These are phyloP conservation scores for Arthroderma sp. DNA, from an alignment of 2,329 filamentous ascomycete species.

Conservation along the genomic window DNA sequence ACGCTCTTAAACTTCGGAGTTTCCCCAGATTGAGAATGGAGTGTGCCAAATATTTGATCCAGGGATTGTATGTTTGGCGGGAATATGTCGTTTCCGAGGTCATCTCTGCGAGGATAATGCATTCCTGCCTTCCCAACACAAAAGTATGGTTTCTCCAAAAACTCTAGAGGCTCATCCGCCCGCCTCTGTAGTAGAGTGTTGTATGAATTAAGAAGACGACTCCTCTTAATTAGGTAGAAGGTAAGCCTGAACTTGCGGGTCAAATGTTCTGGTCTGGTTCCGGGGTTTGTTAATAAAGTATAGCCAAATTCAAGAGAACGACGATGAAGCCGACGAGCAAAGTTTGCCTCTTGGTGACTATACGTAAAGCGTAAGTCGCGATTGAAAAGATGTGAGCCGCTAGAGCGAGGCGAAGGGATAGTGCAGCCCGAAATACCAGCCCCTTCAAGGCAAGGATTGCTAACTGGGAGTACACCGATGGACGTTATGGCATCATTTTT, in stretches of 20 bases:
- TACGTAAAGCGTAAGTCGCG: conserved; percentile 35
- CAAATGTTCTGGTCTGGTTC: conserved; percentile 13
- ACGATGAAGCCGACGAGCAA: conserved; percentile 61
- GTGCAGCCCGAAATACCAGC: background rate
- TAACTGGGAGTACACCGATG: background rate
- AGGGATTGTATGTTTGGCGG: conserved; percentile 23
- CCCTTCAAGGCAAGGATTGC: background rate
- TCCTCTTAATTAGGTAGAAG: conserved; percentile 18
- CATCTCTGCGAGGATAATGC: conserved; percentile 42
- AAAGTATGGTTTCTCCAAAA: conserved; percentile 18
- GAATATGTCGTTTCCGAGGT: conserved; percentile 27
- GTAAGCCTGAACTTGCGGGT: conserved; percentile 20
- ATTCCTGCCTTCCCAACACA: conserved; percentile 54
- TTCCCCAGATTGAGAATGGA: conserved; percentile 11
- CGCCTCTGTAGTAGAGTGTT: conserved; percentile 5
- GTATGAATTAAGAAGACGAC: conserved; percentile 4
- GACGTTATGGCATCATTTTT: background rate
- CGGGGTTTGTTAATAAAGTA: conserved; percentile 38
- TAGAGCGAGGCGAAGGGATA: background rate
- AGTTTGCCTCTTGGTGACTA: conserved; percentile 55
- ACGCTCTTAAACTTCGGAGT: conserved; percentile 12
- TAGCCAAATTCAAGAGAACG: conserved; percentile 53
- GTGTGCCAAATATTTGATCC: conserved; percentile 17
- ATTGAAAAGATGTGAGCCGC: background rate
- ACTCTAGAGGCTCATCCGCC: conserved; percentile 16